Percentiles rank a stretch among this genome's conserved stretches.
Conservation (phyloP, 768 basidiomycete species). For the Ramaria sp. region DNA sequence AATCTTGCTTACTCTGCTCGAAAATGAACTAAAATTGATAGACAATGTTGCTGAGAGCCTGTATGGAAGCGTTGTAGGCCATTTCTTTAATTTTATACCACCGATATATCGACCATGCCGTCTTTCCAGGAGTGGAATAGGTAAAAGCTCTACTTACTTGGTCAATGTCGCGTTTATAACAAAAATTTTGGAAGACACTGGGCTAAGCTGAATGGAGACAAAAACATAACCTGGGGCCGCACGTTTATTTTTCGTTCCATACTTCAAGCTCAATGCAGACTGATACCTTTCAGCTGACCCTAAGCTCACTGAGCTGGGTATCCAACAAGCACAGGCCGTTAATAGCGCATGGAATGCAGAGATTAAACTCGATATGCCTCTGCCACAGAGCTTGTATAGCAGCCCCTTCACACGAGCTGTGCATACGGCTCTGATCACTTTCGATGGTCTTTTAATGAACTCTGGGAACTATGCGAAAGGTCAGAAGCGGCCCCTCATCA, state of each 20-base stretch:
- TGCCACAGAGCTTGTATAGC: constrained; percentile 46
- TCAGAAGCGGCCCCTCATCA: constrained; percentile 20
- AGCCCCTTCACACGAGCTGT: constrained; percentile 58
- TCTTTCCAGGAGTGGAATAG: constrained; percentile 42
- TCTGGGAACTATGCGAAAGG: constrained; percentile 20
- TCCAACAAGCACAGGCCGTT: constrained; percentile 40
- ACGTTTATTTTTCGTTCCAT: constrained; percentile 16
- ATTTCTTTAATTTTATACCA: neutral
- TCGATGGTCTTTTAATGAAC: constrained; percentile 24
- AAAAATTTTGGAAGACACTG: constrained; percentile 37
- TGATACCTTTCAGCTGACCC: constrained; percentile 42
- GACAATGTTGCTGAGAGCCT: constrained; percentile 58
- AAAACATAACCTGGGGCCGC: constrained; percentile 66
- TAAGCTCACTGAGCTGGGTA: constrained; percentile 46
- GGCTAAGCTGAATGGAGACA: constrained; percentile 55
- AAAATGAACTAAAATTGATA: constrained; percentile 16
- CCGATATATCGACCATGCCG: neutral
- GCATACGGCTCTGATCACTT: constrained; percentile 44
- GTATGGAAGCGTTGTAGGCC: constrained; percentile 37
- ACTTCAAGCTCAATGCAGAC: constrained; percentile 11
- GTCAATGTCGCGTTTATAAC: neutral
- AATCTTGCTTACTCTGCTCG: too few species aligned
- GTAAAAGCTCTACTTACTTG: constrained; percentile 25
- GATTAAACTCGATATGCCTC: constrained; percentile 28
- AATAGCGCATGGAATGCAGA: constrained; percentile 40